phyloP scores from a whole-genome alignment of 1,139 yeast genomes.

The Yamadazyma aaseri region DNA sequence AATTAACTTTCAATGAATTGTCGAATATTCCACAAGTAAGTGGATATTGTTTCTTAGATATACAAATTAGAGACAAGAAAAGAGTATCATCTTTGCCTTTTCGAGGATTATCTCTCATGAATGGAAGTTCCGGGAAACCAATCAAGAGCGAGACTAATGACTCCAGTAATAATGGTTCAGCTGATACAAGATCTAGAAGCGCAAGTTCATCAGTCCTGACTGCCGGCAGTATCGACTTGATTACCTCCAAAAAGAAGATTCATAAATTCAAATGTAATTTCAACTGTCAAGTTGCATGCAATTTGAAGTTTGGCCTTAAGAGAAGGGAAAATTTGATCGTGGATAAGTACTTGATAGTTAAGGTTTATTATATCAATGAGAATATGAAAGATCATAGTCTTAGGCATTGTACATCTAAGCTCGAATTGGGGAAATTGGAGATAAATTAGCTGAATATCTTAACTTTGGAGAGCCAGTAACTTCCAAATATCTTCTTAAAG shows the following conservation, averaged over 20 bases:
- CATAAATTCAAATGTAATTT: constrained; percentile 45
- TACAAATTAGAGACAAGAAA: constrained; percentile 35
- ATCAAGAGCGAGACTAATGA: neutral
- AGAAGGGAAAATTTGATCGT: constrained; percentile 37
- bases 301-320: constrained; percentile 38
- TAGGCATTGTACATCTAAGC: constrained; percentile 18
- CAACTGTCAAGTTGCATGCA: constrained; percentile 39
- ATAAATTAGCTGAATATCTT: constrained; percentile 74
- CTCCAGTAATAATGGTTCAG: neutral
- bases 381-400: constrained; percentile 30
- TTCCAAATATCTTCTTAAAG: constrained; percentile 65
- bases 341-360: constrained; percentile 35
- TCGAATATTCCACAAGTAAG: constrained; percentile 79
- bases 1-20: constrained; percentile 63
- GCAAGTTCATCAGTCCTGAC: constrained; percentile 7
- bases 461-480: constrained; percentile 52
- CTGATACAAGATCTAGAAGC: constrained; percentile 3
- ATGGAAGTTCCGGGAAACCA: constrained; percentile 3
- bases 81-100: constrained; percentile 12
- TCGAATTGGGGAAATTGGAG: constrained; percentile 62
- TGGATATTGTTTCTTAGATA: constrained; percentile 64
- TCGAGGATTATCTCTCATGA: constrained; percentile 6
- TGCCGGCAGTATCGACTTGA: constrained; percentile 30
- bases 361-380: constrained; percentile 40
- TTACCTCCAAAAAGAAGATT: constrained; percentile 35